phyloP scores from a whole-genome alignment of 75 land plant genomes.

The Pinus taeda region DNA sequence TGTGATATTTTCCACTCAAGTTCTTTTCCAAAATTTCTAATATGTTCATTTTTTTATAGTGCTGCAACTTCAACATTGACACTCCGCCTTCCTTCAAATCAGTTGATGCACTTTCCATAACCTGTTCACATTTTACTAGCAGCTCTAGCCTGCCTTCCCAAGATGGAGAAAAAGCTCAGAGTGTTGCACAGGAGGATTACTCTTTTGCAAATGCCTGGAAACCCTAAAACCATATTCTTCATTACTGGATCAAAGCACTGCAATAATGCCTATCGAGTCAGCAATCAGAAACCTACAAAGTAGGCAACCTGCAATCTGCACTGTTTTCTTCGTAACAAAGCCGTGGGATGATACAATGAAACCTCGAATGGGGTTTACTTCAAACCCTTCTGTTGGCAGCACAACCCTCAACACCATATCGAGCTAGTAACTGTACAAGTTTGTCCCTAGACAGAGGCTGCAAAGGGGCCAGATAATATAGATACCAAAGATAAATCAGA shows the following conservation, averaged over 20 bases:
- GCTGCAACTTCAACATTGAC: not conserved
- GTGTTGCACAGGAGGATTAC: constrained; percentile 39
- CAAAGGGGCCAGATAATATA: not conserved
- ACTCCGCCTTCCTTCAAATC: not conserved
- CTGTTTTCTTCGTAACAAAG: not conserved
- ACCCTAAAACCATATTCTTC: not conserved
- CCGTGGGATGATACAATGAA: not conserved
- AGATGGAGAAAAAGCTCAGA: constrained; percentile 26
- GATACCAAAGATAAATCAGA: not conserved
- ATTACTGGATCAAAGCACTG: not conserved
- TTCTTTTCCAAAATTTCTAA: not conserved
- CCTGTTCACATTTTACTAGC: constrained; percentile 18
- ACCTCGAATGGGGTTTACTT: not conserved
- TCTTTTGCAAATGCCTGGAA: not conserved
- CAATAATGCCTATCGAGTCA: not conserved
- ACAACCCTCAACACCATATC: constrained; percentile 28
- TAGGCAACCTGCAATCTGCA: constrained; percentile 10
- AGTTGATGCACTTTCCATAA: constrained; percentile 8
- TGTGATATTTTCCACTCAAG: too few species aligned
- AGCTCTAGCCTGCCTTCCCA: constrained; percentile 28
- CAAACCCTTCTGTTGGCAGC: not conserved
- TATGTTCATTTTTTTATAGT: not conserved
- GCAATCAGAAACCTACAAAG: not conserved
- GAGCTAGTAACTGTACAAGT: constrained; percentile 35
- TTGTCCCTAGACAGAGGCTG: constrained; percentile 40